Evolutionary conservation across 805 yeast genomes (phyloP).

Genomic region (Candida hispaniensis): DNA sequence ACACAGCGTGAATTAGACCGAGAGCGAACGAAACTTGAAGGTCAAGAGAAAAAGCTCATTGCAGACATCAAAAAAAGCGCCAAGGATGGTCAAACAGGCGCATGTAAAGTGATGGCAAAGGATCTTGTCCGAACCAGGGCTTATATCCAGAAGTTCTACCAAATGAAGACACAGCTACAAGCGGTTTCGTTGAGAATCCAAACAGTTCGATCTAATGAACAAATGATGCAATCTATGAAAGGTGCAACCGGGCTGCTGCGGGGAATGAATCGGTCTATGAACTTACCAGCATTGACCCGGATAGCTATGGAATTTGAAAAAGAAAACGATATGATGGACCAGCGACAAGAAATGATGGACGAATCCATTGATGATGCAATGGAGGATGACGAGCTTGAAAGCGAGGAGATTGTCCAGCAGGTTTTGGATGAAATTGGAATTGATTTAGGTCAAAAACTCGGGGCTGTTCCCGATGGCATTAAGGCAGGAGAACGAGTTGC

Average conservation of each 20-base stretch:
- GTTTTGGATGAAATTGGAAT: conserved; percentile 96
- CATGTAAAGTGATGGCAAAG: conserved; percentile 91
- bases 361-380: conserved; percentile 95
- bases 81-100: conserved; percentile 74
- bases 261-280: conserved; percentile 84
- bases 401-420: conserved; percentile 80
- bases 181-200: conserved; percentile 88
- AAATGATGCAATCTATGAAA: conserved; percentile 89
- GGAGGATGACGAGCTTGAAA: conserved; percentile 72
- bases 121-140: conserved; percentile 83
- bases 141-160: conserved; percentile 74
- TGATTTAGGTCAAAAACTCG: conserved; percentile 48
- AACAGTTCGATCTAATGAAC: conserved; percentile 84
- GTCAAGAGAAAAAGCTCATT: conserved; percentile 81
- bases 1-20: conserved; percentile 89
- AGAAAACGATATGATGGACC: conserved; percentile 95
- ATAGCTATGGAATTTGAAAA: conserved; percentile 93
- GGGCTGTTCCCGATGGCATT: conserved; percentile 36
- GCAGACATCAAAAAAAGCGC: conserved; percentile 86
- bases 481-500: conserved; percentile 37
- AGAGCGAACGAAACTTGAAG: conserved; percentile 75
- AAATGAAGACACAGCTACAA: conserved; percentile 91
- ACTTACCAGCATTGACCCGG: conserved; percentile 74
- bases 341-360: conserved; percentile 97
- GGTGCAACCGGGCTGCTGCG: conserved; percentile 70